phyloP scores from a whole-genome alignment of 176 grass and related monocot species.

The Canna indica region DNA sequence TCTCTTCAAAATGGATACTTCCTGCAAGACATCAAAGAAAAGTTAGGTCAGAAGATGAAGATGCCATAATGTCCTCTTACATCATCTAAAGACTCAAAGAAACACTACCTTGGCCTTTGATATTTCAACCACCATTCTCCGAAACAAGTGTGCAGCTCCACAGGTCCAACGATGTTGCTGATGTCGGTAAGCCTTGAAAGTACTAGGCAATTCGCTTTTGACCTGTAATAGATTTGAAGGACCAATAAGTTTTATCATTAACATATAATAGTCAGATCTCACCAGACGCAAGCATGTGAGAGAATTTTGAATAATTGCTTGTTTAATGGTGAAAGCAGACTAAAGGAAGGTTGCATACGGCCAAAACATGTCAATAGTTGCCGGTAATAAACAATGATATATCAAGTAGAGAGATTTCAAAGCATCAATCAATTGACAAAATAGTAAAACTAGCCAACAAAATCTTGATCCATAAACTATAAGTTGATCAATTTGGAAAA shows the following conservation, averaged over 20 bases:
- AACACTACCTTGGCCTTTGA: conserved; percentile 42
- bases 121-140: conserved; percentile 58
- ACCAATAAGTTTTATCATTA: not conserved
- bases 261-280: not conserved
- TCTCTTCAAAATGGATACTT: conserved; percentile 76
- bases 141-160: conserved; percentile 86
- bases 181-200: conserved; percentile 73
- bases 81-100: not conserved
- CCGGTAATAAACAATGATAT: not conserved
- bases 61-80: too few relatives aligned
- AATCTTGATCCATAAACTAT: too few relatives aligned
- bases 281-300: too few relatives aligned
- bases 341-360: too few relatives aligned
- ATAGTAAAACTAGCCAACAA: not conserved
- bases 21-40: conserved; percentile 34
- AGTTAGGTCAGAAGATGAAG: not conserved
- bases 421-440: not conserved
- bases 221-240: conserved; percentile 47
- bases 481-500: too few relatives aligned
- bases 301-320: too few relatives aligned
- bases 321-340: too few relatives aligned
- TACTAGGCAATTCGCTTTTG: conserved; percentile 85
- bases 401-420: not conserved
- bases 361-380: too few relatives aligned
- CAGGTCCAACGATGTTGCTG: conserved; percentile 96